phyloP scores from a whole-genome alignment of 495 filamentous ascomycete species.

The Chaetomium tenue region DNA sequence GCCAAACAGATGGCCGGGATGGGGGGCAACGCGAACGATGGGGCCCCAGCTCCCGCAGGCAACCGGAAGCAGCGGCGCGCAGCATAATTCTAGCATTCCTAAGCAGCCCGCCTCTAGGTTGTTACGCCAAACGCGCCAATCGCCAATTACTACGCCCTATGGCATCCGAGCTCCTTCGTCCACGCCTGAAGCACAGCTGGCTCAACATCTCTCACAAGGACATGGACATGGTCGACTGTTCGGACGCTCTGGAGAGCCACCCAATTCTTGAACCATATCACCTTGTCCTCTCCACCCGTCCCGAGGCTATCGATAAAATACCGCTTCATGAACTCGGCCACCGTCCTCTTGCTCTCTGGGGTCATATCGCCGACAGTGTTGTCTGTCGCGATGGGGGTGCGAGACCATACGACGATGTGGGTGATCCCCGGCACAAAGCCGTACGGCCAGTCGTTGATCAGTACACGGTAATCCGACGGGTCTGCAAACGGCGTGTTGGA shows the following conservation, averaged over 20 bases:
- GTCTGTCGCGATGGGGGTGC: constrained; percentile 56
- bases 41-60: constrained; percentile 36
- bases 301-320: constrained; percentile 64
- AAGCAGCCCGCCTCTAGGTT: background rate
- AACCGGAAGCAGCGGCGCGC: constrained; percentile 53
- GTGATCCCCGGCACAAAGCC: constrained; percentile 66
- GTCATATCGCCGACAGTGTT: constrained; percentile 69
- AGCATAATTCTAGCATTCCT: constrained; percentile 27
- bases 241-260: constrained; percentile 82
- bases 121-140: constrained; percentile 8
- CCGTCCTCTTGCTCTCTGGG: constrained; percentile 56
- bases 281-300: constrained; percentile 51
- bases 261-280: constrained; percentile 96
- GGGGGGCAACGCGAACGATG: constrained; percentile 29
- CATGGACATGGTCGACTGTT: constrained; percentile 65
- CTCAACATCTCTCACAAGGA: constrained; percentile 62
- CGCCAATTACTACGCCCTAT: constrained; percentile 28
- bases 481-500: constrained; percentile 65
- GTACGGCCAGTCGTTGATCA: constrained; percentile 93
- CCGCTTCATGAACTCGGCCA: constrained; percentile 64
- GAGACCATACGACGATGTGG: constrained; percentile 69
- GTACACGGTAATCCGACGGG: constrained; percentile 67
- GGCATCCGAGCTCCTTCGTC: constrained; percentile 48
- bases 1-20: constrained; percentile 60
- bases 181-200: constrained; percentile 60